A percentile compares a stretch with the other conserved stretches of the same genome.
phyloP scores from a whole-genome alignment of 169 alveolate genomes.

The Babesia ovis region DNA sequence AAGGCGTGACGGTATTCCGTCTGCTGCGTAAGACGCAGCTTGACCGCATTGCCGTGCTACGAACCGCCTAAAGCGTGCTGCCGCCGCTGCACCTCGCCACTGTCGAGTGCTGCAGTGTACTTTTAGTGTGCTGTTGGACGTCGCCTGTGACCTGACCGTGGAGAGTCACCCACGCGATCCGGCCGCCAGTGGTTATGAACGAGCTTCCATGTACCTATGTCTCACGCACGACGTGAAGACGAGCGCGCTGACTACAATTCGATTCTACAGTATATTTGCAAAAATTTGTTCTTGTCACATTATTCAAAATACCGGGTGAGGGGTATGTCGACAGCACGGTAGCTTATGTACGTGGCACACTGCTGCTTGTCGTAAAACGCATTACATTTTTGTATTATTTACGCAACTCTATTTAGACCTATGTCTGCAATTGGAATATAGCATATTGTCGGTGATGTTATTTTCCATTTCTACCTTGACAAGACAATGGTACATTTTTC shows the following conservation, averaged over 20 bases:
- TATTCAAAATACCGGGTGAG: neutral
- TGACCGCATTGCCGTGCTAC: slow-evolving; percentile 14
- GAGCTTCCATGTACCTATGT: neutral
- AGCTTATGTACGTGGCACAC: too few relatives aligned
- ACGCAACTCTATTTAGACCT: too few relatives aligned
- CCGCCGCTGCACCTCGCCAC: slow-evolving; percentile 9
- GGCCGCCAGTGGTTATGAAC: neutral
- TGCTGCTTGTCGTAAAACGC: too few relatives aligned
- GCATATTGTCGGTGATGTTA: too few relatives aligned
- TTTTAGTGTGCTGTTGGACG: too few relatives aligned
- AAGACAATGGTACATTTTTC: too few relatives aligned
- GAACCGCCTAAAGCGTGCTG: slow-evolving; percentile 8
- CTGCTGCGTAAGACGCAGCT: neutral
- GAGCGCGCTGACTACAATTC: neutral
- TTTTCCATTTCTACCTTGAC: too few relatives aligned
- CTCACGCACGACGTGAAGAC: neutral
- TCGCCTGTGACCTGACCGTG: neutral
- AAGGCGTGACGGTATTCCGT: neutral
- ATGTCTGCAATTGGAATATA: too few relatives aligned
- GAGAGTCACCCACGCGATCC: neutral
- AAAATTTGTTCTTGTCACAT: neutral
- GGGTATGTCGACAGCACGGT: neutral
- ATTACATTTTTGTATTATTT: too few relatives aligned
- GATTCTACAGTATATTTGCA: neutral
- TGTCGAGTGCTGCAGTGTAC: neutral